These are phyloP conservation scores for Thielaviopsis ethacetica DNA, from an alignment of 2,329 filamentous ascomycete genomes.

Conservation along the genomic window DNA sequence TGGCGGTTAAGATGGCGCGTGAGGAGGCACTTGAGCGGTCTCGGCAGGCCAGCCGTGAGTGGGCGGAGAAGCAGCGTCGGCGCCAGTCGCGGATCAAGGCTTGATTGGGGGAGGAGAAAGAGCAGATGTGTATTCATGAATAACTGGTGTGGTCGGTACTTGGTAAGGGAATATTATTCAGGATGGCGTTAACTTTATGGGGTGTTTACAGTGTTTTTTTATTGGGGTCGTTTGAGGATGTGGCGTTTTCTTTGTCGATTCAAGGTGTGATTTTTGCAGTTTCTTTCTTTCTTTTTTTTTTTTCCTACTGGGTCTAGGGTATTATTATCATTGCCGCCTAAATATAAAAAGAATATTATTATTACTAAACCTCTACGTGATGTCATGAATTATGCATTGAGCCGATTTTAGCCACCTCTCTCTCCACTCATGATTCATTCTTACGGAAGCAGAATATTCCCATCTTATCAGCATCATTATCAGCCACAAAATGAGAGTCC, in stretches of 20 bases:
- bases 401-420: neutral
- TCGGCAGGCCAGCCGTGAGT: slow-evolving; percentile 40
- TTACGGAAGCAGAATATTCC: neutral
- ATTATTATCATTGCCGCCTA: neutral
- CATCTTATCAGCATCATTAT: neutral
- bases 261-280: neutral
- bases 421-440: neutral
- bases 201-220: neutral
- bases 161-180: neutral
- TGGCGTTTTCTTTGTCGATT: neutral
- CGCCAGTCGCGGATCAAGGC: slow-evolving; percentile 7
- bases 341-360: neutral
- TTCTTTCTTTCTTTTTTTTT: neutral
- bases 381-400: neutral
- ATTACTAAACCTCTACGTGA: neutral
- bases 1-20: slow-evolving; percentile 35
- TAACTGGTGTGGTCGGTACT: neutral
- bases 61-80: slow-evolving; percentile 41
- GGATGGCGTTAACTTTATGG: neutral
- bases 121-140: neutral
- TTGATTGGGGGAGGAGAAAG: neutral
- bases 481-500: neutral
- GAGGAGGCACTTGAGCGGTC: slow-evolving; percentile 46
- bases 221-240: neutral
- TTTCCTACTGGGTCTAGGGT: neutral